A percentile compares a stretch with the other conserved stretches of the same genome.
Conservation (phyloP, 208 protist species). For the Acanthamoeba rhysodes region DNA sequence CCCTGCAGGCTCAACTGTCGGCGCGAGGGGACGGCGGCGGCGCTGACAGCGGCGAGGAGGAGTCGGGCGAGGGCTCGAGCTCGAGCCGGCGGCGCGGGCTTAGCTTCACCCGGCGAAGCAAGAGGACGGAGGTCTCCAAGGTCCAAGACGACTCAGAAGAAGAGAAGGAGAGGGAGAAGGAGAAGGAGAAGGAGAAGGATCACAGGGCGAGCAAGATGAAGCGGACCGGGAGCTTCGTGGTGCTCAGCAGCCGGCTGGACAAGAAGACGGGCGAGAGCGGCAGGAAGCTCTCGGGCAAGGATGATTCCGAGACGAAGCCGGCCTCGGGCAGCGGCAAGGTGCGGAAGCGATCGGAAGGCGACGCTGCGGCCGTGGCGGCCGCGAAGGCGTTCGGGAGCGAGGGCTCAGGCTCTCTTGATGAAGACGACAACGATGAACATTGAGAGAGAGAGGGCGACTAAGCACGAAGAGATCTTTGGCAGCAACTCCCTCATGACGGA, state of each 20-base stretch:
- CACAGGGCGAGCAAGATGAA: not conserved
- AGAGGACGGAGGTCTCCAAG: not conserved
- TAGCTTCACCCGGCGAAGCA: not conserved
- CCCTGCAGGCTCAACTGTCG: not conserved
- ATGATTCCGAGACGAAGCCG: not conserved
- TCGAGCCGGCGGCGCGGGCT: not conserved
- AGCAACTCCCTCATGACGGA: not conserved
- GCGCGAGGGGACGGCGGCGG: not conserved
- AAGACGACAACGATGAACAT: not conserved
- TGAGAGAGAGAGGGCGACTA: not conserved
- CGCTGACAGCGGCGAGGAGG: not conserved
- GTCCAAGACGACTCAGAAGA: not conserved
- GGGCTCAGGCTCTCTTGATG: not conserved
- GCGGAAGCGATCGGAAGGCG: not conserved
- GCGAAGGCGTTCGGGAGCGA: not conserved
- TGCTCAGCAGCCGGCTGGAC: constrained; percentile 8
- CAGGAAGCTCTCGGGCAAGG: not conserved
- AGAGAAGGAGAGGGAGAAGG: not conserved
- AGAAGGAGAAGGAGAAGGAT: not conserved
- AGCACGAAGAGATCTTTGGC: not conserved
- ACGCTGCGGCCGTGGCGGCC: not conserved
- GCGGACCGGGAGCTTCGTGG: not conserved
- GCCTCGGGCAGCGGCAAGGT: constrained; percentile 1
- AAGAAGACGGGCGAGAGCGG: constrained; percentile 4
- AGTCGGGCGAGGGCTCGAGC: not conserved